Percentiles rank a stretch among this genome's conserved stretches.
Evolutionary conservation across 2,329 filamentous ascomycete genomes (phyloP).

Genomic region (Cladosporium sp.): DNA sequence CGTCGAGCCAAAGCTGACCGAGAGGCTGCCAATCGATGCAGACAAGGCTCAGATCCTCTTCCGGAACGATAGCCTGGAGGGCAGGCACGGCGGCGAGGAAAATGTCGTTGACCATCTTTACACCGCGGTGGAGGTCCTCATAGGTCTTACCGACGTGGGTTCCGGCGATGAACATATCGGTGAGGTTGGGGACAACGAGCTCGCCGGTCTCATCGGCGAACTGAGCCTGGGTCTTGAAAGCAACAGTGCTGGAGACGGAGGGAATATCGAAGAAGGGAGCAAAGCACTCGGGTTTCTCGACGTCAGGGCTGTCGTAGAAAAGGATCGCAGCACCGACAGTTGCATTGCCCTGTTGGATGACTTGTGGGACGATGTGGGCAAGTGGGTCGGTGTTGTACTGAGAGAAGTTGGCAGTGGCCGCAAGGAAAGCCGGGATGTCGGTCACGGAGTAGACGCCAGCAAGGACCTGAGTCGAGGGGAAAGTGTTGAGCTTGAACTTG

Average conservation of each 20-base stretch:
- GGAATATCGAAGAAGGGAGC: conserved; percentile 10
- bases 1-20: conserved; percentile 8
- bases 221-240: conserved; percentile 2
- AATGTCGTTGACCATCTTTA: conserved; percentile 11
- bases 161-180: conserved; percentile 10
- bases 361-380: conserved; percentile 9
- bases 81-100: conserved; percentile 8
- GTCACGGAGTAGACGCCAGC: conserved; percentile 12
- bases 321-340: conserved; percentile 5
- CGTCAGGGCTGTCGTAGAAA: conserved; percentile 6
- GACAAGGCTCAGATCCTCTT: conserved; percentile 9
- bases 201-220: conserved; percentile 11
- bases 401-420: conserved; percentile 9
- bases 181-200: conserved; percentile 4
- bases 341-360: conserved; percentile 6
- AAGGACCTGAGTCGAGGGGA: conserved; percentile 5
- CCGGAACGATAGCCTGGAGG: conserved; percentile 9
- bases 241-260: background rate
- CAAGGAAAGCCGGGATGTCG: conserved; percentile 9
- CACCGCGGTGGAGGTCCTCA: conserved; percentile 2
- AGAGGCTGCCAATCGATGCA: conserved; percentile 11
- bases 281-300: conserved; percentile 7
- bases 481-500: conserved; percentile 15
- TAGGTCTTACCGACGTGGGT: conserved; percentile 11
- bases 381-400: conserved; percentile 11